phyloP scores from a whole-genome alignment of 139 green algal species.

The Coelastrella sp. region DNA sequence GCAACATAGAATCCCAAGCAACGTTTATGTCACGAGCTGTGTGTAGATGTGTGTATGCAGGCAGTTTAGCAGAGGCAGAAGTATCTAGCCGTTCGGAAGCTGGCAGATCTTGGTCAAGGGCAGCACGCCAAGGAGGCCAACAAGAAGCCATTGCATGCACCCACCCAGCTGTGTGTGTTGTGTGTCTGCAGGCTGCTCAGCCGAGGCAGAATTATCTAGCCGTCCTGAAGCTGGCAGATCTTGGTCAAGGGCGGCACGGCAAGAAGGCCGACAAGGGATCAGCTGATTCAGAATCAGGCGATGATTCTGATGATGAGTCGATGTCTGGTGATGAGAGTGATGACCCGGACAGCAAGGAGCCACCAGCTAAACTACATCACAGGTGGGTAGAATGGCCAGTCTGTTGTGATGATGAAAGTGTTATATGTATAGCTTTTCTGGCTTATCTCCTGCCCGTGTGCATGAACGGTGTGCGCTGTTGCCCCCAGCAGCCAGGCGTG shows the following conservation, averaged over 20 bases:
- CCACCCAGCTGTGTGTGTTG: not conserved
- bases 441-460: constrained; percentile 51
- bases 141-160: not conserved
- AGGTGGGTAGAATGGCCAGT: constrained; percentile 31
- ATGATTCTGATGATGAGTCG: constrained; percentile 43
- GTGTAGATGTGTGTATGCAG: constrained; percentile 27
- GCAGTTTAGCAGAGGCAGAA: constrained; percentile 81
- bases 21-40: not conserved
- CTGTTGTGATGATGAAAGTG: too few relatives aligned
- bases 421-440: too few relatives aligned
- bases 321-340: constrained; percentile 59
- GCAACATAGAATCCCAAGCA: too few relatives aligned
- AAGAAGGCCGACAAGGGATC: constrained; percentile 55
- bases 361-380: constrained; percentile 68
- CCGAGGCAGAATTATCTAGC: constrained; percentile 85
- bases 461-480: constrained; percentile 94
- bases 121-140: constrained; percentile 69
- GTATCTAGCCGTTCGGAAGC: constrained; percentile 80
- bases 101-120: constrained; percentile 78
- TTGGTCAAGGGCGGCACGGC: constrained; percentile 78
- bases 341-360: constrained; percentile 72
- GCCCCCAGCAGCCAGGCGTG: constrained; percentile 89
- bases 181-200: constrained; percentile 60
- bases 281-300: constrained; percentile 1
- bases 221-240: constrained; percentile 77